Conservation (phyloP, 257 asterid genomes). For the Nicotiana attenuata region DNA sequence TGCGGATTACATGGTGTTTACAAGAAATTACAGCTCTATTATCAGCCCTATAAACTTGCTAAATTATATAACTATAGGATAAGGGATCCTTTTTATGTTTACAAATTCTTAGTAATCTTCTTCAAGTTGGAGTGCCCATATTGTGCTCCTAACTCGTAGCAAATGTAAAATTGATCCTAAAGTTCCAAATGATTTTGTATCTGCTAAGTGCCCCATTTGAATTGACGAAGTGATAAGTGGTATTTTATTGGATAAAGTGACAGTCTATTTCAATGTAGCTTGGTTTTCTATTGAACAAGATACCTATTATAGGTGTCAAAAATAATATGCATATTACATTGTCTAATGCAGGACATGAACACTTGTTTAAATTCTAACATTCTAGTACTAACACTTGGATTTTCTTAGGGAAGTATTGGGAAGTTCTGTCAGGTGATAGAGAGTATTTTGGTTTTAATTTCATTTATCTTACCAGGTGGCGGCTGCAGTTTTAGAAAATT, state of each 20-base stretch:
- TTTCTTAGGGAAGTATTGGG: neutral
- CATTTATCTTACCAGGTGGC: constrained; percentile 65
- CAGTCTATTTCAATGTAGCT: neutral
- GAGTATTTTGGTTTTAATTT: constrained; percentile 26
- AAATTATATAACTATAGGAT: neutral
- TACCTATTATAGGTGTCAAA: neutral
- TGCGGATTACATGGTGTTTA: neutral
- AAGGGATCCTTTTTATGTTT: neutral
- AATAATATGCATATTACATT: neutral
- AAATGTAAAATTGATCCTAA: neutral
- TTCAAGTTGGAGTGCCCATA: neutral
- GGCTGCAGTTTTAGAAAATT: constrained; percentile 61
- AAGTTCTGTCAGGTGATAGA: constrained; percentile 21
- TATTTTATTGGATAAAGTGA: neutral
- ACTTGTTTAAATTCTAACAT: neutral
- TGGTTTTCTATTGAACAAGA: neutral
- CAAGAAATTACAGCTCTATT: neutral
- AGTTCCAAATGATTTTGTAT: neutral
- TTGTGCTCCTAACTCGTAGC: neutral
- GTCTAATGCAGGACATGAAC: neutral
- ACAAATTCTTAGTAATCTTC: neutral
- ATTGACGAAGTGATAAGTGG: neutral
- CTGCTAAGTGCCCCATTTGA: neutral
- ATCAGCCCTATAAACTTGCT: neutral
- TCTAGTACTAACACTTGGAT: neutral